A percentile compares a stretch with the other conserved stretches of the same genome.
These are phyloP conservation scores for Globisporangium paddicum DNA, from an alignment of 352 stramenopile genomes.

Conservation along the genomic window DNA sequence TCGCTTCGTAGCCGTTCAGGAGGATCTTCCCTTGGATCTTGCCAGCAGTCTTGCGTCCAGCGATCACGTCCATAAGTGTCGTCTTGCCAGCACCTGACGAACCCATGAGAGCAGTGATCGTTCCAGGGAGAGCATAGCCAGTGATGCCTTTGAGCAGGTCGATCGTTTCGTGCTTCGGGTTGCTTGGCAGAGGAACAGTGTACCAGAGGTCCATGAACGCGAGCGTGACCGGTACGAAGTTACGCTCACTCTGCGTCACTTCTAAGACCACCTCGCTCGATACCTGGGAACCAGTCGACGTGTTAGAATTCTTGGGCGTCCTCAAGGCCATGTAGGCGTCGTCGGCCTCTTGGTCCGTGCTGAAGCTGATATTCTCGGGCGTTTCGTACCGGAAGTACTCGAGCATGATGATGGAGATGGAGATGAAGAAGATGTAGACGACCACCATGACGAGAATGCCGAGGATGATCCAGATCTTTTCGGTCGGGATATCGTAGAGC, in stretches of 20 bases:
- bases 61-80: constrained; percentile 77
- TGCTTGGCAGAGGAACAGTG: constrained; percentile 22
- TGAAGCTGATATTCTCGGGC: no score
- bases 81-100: constrained; percentile 83
- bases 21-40: no score
- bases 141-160: constrained; percentile 55
- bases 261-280: no score
- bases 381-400: constrained; percentile 32
- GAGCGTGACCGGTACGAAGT: constrained; percentile 22
- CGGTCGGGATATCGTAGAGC: constrained; percentile 22
- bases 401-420: constrained; percentile 23
- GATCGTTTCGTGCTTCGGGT: constrained; percentile 25
- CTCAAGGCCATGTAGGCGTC: no score
- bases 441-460: no score
- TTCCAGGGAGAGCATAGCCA: constrained; percentile 31
- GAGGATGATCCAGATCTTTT: constrained; percentile 28
- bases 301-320: no score
- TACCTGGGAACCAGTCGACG: no score
- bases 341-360: constrained; percentile 1
- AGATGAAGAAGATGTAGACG: constrained; percentile 27
- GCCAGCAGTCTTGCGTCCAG: no score
- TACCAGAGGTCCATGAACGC: constrained; percentile 31
- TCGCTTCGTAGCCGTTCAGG: no score
- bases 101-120: constrained; percentile 55
- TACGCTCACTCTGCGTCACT: no score